These are phyloP conservation scores for Nemania sp. DNA, from an alignment of 2,329 filamentous ascomycete species.

Conservation along the genomic window DNA sequence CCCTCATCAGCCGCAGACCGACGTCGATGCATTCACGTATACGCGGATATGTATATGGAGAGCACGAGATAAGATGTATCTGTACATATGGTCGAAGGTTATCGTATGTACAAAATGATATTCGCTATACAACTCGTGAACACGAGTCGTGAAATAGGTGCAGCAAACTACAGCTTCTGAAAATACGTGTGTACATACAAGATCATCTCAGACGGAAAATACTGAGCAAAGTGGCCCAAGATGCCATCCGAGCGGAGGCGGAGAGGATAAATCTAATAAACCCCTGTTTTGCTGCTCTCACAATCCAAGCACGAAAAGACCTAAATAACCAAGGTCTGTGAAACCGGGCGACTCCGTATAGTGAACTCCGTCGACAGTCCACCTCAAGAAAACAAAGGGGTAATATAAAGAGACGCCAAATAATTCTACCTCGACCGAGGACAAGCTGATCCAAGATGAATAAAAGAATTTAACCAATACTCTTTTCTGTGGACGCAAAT, in stretches of 20 bases:
- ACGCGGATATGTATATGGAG: neutral
- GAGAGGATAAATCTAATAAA: slow-evolving; percentile 1
- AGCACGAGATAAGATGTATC: neutral
- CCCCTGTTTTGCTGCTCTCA: slow-evolving; percentile 1
- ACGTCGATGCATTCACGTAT: neutral
- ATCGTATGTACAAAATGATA: slow-evolving; percentile 35
- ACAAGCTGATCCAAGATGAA: slow-evolving; percentile 27
- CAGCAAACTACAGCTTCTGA: slow-evolving; percentile 2
- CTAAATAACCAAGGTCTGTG: slow-evolving; percentile 1
- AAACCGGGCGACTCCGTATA: slow-evolving; percentile 6
- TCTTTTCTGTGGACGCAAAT: slow-evolving; percentile 11
- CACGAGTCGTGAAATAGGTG: slow-evolving; percentile 15
- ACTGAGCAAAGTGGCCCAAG: slow-evolving; percentile 11
- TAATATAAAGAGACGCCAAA: slow-evolving; percentile 29
- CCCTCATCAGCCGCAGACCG: slow-evolving; percentile 1
- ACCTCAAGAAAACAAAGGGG: slow-evolving; percentile 22
- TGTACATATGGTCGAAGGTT: neutral
- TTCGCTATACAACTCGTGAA: slow-evolving; percentile 28
- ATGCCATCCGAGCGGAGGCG: slow-evolving; percentile 26
- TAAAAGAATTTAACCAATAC: slow-evolving; percentile 18
- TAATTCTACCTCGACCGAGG: slow-evolving; percentile 32
- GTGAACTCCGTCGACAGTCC: slow-evolving; percentile 9
- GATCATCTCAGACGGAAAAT: slow-evolving; percentile 19
- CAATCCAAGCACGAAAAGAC: slow-evolving; percentile 10
- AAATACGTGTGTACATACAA: slow-evolving; percentile 36